Percentiles rank a stretch among this genome's conserved stretches.
phyloP scores from a whole-genome alignment of 345 rosid genomes.

The Ailanthus altissimus region DNA sequence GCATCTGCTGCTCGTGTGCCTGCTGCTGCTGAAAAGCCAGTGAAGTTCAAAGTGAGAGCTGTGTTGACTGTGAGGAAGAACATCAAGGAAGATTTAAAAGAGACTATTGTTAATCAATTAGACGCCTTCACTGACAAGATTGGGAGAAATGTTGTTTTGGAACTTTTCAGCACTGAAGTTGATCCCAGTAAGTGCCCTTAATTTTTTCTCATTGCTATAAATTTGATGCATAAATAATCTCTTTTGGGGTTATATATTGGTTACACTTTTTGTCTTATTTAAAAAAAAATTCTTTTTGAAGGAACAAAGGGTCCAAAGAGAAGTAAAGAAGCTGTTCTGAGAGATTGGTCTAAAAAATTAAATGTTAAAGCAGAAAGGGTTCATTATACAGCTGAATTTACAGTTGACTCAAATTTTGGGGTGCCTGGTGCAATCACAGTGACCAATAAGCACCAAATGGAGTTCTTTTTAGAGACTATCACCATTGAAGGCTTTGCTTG shows the following conservation, averaged over 20 bases:
- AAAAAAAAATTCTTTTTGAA: not conserved
- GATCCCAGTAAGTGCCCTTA: slow-evolving; percentile 78
- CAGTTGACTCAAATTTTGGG: slow-evolving; percentile 71
- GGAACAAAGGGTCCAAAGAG: slow-evolving; percentile 41
- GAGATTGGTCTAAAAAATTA: slow-evolving; percentile 85
- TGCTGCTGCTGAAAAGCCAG: slow-evolving; percentile 34
- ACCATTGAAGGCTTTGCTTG: slow-evolving; percentile 82
- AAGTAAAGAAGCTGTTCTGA: slow-evolving; percentile 69
- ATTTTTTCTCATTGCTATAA: not conserved
- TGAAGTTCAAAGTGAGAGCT: slow-evolving; percentile 74
- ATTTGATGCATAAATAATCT: not conserved
- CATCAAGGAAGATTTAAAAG: slow-evolving; percentile 78
- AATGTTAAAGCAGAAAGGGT: slow-evolving; percentile 77
- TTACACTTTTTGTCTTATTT: too few relatives aligned
- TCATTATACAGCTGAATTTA: slow-evolving; percentile 83
- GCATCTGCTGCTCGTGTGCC: slow-evolving; percentile 29
- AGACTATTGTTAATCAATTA: slow-evolving; percentile 65
- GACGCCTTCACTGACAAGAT: slow-evolving; percentile 75
- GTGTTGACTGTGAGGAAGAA: slow-evolving; percentile 75
- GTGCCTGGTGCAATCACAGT: slow-evolving; percentile 87
- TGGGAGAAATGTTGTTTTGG: slow-evolving; percentile 81
- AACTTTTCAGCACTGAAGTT: slow-evolving; percentile 75
- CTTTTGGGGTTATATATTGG: too few relatives aligned
- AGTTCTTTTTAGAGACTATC: slow-evolving; percentile 84
- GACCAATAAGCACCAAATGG: slow-evolving; percentile 82